A percentile compares a stretch with the other conserved stretches of the same genome.
Conservation (phyloP, 2,329 filamentous ascomycete genomes). For the Endocalyx cinctus region DNA sequence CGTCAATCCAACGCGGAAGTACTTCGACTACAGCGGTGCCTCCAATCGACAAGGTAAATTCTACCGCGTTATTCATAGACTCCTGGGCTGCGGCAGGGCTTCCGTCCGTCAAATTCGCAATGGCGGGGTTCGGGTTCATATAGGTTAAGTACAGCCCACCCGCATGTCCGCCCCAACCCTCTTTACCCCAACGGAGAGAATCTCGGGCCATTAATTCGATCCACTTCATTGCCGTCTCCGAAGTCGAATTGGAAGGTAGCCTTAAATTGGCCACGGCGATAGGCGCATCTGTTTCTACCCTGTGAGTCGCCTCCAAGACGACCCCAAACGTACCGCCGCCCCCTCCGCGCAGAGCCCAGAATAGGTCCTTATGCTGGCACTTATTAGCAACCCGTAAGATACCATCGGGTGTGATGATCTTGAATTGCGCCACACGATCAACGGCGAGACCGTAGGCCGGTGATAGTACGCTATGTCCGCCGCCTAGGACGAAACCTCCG, state of each 20-base stretch:
- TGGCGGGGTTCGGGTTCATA: conserved; percentile 14
- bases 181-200: conserved; percentile 15
- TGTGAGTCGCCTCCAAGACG: conserved; percentile 37
- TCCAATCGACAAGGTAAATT: conserved; percentile 13
- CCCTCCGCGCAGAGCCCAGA: conserved; percentile 45
- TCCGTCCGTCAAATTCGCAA: conserved; percentile 14
- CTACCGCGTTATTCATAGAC: conserved; percentile 13
- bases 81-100: conserved; percentile 5
- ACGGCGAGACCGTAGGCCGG: conserved; percentile 23
- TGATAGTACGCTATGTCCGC: conserved; percentile 24
- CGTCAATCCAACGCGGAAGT: conserved; percentile 12
- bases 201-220: conserved; percentile 14
- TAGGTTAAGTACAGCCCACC: conserved; percentile 16
- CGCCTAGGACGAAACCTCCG: conserved; percentile 24
- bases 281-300: conserved; percentile 33
- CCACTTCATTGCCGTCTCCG: conserved; percentile 26
- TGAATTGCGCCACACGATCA: conserved; percentile 25
- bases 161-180: conserved; percentile 20
- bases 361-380: conserved; percentile 37
- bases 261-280: conserved; percentile 22
- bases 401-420: conserved; percentile 22
- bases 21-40: conserved; percentile 17
- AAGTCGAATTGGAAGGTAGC: conserved; percentile 20
- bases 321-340: conserved; percentile 41
- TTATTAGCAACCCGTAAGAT: conserved; percentile 22